Evolutionary conservation across 352 stramenopile species (phyloP).

Genomic region (Chrysophaeum taylorii): DNA sequence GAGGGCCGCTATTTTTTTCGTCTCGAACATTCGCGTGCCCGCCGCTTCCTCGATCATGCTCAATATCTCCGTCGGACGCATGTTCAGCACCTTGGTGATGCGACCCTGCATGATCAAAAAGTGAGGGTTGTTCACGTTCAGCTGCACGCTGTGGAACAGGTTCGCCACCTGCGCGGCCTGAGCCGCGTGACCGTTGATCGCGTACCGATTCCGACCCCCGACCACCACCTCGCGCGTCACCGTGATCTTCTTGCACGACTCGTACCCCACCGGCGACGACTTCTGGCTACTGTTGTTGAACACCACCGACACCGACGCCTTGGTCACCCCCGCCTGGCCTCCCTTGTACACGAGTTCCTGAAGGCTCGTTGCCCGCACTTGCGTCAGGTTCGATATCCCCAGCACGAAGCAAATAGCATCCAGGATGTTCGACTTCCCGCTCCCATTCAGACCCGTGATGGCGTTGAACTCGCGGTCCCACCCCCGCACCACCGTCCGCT

Average conservation of each 20-base stretch:
- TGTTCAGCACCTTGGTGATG: slow-evolving; percentile 99
- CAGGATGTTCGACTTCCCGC: slow-evolving; percentile 98
- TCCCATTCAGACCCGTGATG: slow-evolving; percentile 98
- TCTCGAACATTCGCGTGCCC: slow-evolving; percentile 99
- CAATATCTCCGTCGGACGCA: slow-evolving; percentile 98
- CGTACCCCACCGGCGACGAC: slow-evolving; percentile 80
- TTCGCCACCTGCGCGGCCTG: slow-evolving; percentile 96
- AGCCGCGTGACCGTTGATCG: slow-evolving; percentile 95
- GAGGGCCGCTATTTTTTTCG: slow-evolving; percentile 91
- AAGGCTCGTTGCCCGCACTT: slow-evolving; percentile 94
- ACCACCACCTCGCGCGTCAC: slow-evolving; percentile 97
- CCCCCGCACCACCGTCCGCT: slow-evolving; percentile 90
- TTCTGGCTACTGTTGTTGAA: slow-evolving; percentile 95
- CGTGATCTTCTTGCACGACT: slow-evolving; percentile 93
- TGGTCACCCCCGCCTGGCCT: slow-evolving; percentile 95
- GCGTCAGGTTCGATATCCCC: slow-evolving; percentile 95
- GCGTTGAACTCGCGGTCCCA: slow-evolving; percentile 99
- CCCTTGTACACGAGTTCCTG: slow-evolving; percentile 99
- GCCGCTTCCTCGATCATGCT: slow-evolving; percentile 99
- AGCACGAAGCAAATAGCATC: slow-evolving; percentile 99
- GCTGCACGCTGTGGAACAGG: slow-evolving; percentile 98
- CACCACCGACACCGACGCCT: slow-evolving; percentile 94
- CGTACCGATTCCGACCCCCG: slow-evolving; percentile 97
- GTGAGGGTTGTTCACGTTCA: slow-evolving; percentile 99
- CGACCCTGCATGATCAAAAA: slow-evolving; percentile 99